These are phyloP conservation scores for Xylaria intraflava DNA, from an alignment of 495 filamentous ascomycete species.

Conservation along the genomic window DNA sequence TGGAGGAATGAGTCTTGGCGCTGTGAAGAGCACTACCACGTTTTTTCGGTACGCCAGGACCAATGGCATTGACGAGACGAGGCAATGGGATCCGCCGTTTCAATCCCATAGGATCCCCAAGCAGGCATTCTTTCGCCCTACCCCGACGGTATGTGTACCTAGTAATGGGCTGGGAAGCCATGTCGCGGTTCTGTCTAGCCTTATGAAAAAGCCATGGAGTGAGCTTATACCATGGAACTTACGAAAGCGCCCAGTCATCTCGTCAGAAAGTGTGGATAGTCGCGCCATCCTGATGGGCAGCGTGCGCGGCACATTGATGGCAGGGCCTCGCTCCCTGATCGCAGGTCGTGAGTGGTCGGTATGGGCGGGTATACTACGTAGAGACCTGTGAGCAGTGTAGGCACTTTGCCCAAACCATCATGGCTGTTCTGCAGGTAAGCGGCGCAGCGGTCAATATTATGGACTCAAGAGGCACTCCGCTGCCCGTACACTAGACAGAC, in stretches of 20 bases:
- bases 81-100: neutral
- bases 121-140: neutral
- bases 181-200: slow-evolving; percentile 7
- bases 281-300: neutral
- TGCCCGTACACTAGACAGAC: neutral
- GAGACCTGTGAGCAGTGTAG: neutral
- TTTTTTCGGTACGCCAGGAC: slow-evolving; percentile 5
- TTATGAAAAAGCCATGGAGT: neutral
- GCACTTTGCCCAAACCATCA: neutral
- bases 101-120: slow-evolving; percentile 4
- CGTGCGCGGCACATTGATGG: neutral
- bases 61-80: neutral
- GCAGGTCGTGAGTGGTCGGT: slow-evolving; percentile 1
- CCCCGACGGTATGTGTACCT: too few species aligned
- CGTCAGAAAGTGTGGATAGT: slow-evolving; percentile 9
- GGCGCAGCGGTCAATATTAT: slow-evolving; percentile 3
- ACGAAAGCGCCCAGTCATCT: neutral
- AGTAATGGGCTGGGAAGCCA: neutral
- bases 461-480: neutral
- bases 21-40: slow-evolving; percentile 4
- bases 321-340: neutral
- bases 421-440: slow-evolving; percentile 3
- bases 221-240: neutral
- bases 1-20: neutral
- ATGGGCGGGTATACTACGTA: neutral